Percentiles rank a stretch among this genome's conserved stretches.
Conservation (phyloP, 2,329 filamentous ascomycete genomes). For the Aspergillus sp. region DNA sequence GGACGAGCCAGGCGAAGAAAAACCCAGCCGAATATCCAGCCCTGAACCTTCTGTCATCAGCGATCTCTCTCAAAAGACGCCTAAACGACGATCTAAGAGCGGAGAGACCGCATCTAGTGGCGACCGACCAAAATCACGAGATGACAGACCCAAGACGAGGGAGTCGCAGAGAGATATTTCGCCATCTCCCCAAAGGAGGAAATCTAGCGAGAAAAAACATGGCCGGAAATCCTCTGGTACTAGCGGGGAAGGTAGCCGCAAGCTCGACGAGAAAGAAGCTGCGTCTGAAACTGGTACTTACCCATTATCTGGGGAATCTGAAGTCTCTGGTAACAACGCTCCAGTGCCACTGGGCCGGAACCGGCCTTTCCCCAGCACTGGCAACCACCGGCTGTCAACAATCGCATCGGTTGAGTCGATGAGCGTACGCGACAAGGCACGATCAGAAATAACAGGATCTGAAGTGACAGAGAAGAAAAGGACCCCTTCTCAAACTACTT, state of each 20-base stretch:
- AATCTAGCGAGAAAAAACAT: slow-evolving; percentile 13
- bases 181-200: slow-evolving; percentile 13
- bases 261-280: slow-evolving; percentile 27
- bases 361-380: slow-evolving; percentile 52
- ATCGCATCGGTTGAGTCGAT: slow-evolving; percentile 59
- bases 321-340: slow-evolving; percentile 37
- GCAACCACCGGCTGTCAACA: slow-evolving; percentile 56
- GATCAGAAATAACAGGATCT: slow-evolving; percentile 14
- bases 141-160: slow-evolving; percentile 10
- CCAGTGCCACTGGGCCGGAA: slow-evolving; percentile 43
- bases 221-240: slow-evolving; percentile 16
- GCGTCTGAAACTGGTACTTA: slow-evolving; percentile 29
- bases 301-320: slow-evolving; percentile 37
- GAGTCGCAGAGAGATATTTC: slow-evolving; percentile 8
- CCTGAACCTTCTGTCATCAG: slow-evolving; percentile 28
- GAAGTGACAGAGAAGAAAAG: slow-evolving; percentile 28
- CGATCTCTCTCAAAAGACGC: slow-evolving; percentile 25
- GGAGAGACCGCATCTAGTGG: slow-evolving; percentile 17
- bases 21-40: slow-evolving; percentile 17
- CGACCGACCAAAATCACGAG: slow-evolving; percentile 15
- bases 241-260: slow-evolving; percentile 10
- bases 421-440: slow-evolving; percentile 30
- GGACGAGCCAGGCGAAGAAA: slow-evolving; percentile 19
- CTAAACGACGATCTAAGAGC: slow-evolving; percentile 22
- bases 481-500: slow-evolving; percentile 11